Base-by-base conservation (phyloP, 495 filamentous ascomycete genomes). In the Acidomyces sp. region DNA sequence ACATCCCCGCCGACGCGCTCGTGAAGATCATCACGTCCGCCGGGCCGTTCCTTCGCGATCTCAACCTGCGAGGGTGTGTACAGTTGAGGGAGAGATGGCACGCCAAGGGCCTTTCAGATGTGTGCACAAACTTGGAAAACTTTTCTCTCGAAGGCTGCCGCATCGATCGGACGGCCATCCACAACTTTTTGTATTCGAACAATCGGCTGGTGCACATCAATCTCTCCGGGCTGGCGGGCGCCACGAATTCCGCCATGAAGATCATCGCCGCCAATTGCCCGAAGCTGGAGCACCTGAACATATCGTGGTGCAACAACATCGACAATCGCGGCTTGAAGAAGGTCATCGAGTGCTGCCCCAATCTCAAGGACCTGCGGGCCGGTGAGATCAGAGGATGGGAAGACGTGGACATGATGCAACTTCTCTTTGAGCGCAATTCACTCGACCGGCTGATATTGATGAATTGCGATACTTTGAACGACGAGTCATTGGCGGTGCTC, bases 251-350 rank as follows among this genome's bases (percentile, higher is more conserved):
- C 11, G 78, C 87, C 5, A 82, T 87, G 72, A 85, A 79, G 48
- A 85, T 93, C 43, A 80, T 97, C 41, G 77, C 85, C 2, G 69
- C 82, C 20, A 78, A 80, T 10, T 96, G 90, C 47, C 80, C 80
- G 1, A 76, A 75, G 28, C 65, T 97, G 21, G 77, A 92, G 55
- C 69, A 67, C 39, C 69, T 96, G 44, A 90, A 95, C 53, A 70
- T 97, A 2, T 87, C 82, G 1, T 96, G 90, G 85, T 97, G 90
- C 58, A 74, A 72, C 43, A 74, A 82, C 36, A 73, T 93, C 56
- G 78, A 85, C 59, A 78, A 84, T n/a, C 67, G 73, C 10, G 90
- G 90, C n/a, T 58, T 96, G 26, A 69, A 68, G 37, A 71, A 69
- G 40, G 66, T 97, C 10, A 63, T 95, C 3, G 61, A 78, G 27